phyloP scores from a whole-genome alignment of 371 early-diverging fungal genomes.

The Dinochytrium kinnereticum region DNA sequence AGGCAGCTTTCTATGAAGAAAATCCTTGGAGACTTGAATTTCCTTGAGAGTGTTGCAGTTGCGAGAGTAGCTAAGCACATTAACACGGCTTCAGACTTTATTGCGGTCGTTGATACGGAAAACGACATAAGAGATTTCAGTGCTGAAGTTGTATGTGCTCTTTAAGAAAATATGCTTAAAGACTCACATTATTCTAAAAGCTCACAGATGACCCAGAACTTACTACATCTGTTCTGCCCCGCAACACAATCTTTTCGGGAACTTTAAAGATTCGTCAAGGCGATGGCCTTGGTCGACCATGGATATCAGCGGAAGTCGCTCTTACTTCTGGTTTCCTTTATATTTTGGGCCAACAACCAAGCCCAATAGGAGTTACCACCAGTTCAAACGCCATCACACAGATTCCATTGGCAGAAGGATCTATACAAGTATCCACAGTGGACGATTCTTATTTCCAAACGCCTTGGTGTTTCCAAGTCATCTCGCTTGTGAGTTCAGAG shows the following conservation, averaged over 20 bases:
- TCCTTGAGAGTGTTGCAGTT: not conserved
- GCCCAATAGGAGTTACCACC: not conserved
- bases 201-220: slow-evolving; percentile 1
- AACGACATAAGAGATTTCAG: slow-evolving; percentile 2
- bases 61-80: not conserved
- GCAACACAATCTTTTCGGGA: slow-evolving; percentile 34
- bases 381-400: slow-evolving; percentile 28
- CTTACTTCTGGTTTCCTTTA: not conserved
- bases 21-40: not conserved
- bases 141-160: not conserved
- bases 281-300: slow-evolving; percentile 37
- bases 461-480: slow-evolving; percentile 42
- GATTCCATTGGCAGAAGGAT: slow-evolving; percentile 24
- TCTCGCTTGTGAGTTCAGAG: not conserved
- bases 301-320: slow-evolving; percentile 29
- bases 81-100: not conserved
- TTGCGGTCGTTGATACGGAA: not conserved
- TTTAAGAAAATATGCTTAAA: too few species aligned
- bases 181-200: not conserved
- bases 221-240: not conserved
- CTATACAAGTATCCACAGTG: slow-evolving; percentile 30
- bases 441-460: slow-evolving; percentile 38
- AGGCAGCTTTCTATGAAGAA: not conserved
- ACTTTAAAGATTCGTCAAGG: slow-evolving; percentile 30
- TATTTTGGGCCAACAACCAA: not conserved